These are phyloP conservation scores for Pythium biforme DNA, from an alignment of 352 stramenopile species.

Conservation along the genomic window DNA sequence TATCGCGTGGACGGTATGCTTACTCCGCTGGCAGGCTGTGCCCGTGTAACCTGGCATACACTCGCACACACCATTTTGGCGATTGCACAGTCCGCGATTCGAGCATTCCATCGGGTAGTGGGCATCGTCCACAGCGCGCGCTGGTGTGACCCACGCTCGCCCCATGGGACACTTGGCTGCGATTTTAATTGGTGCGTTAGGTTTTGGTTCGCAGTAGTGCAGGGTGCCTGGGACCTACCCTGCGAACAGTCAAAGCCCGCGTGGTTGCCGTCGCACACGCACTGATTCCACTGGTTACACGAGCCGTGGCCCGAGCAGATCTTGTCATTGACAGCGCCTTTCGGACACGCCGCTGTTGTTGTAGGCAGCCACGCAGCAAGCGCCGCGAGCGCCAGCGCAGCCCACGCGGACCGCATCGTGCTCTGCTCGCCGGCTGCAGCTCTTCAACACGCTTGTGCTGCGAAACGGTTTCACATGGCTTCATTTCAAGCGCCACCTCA, in stretches of 20 bases:
- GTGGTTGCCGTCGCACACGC: conserved; percentile 52
- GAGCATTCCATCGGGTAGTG: conserved; percentile 76
- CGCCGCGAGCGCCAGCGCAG: background rate
- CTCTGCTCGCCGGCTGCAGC: background rate
- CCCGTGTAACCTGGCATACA: conserved; percentile 76
- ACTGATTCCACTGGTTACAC: conserved; percentile 50
- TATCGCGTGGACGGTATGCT: conserved; percentile 1
- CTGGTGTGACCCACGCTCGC: conserved; percentile 55
- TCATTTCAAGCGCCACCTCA: conserved; percentile 14
- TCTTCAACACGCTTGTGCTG: background rate
- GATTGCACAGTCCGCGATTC: conserved; percentile 70
- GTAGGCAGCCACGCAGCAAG: background rate
- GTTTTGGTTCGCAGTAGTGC: no score
- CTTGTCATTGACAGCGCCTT: conserved; percentile 44
- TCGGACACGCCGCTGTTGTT: conserved; percentile 34
- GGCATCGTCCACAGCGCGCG: conserved; percentile 46
- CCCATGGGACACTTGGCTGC: conserved; percentile 49
- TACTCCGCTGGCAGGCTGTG: conserved; percentile 66
- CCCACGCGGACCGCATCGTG: background rate
- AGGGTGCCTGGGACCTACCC: conserved; percentile 33
- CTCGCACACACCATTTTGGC: conserved; percentile 41
- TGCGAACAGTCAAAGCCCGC: conserved; percentile 64
- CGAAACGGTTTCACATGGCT: conserved; percentile 24
- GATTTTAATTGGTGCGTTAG: background rate
- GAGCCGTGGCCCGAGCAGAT: conserved; percentile 60